These are phyloP conservation scores for Symbiodinium natans DNA, from an alignment of 73 alveolate species.

Conservation along the genomic window DNA sequence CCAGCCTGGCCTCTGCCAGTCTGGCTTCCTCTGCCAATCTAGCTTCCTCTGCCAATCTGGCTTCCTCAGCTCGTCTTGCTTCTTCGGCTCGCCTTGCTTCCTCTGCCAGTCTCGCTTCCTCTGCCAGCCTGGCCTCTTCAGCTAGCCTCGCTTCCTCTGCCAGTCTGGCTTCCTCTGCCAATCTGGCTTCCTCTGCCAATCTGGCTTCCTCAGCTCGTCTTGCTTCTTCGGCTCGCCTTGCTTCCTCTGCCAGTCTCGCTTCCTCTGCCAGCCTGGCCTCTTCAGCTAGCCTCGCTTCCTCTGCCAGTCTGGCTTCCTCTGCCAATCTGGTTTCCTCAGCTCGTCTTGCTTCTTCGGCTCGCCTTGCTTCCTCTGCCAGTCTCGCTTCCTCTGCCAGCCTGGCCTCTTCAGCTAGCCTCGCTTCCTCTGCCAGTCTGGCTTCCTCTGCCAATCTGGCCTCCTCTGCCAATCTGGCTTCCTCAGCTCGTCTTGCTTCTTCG, in stretches of 20 bases:
- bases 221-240: slow-evolving; percentile 1
- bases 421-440: neutral
- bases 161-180: neutral
- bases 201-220: neutral
- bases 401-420: neutral
- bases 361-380: neutral
- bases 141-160: neutral
- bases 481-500: neutral
- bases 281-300: neutral
- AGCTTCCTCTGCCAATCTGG: neutral
- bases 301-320: neutral
- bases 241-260: neutral
- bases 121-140: neutral
- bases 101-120: neutral
- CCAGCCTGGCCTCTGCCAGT: neutral
- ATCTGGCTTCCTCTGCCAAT: neutral
- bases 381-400: neutral
- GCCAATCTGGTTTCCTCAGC: neutral
- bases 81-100: neutral
- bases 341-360: neutral
- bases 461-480: neutral
- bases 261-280: neutral
- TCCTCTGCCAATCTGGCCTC: neutral
- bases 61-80: neutral
- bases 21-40: neutral